Base-by-base conservation (phyloP, 129 eudicot genomes). In the Mikania micrantha region DNA sequence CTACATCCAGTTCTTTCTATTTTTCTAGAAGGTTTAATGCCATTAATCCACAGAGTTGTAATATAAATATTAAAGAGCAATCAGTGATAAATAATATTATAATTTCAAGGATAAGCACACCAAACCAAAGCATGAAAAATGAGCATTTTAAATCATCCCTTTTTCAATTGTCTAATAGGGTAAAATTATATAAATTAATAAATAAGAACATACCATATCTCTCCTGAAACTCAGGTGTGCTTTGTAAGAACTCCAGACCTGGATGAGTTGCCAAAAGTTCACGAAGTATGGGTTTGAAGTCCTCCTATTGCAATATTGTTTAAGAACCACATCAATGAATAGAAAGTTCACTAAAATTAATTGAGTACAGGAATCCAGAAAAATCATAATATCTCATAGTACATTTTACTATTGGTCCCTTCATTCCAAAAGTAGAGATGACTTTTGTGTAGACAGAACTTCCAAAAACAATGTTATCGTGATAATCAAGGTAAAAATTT, bases 231-330 rank as follows among this genome's bases (percentile, higher is more conserved):
- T 70, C 75, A 24, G 66, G 75, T 58, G 75, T 70, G 67, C 67
- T 70, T 59, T 58, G 75, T 58, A 70, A 60, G 58, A 70, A 70
- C 75, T 70, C 75, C 44, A 70, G 67, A 40, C 75, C 75, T 9
- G 75, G 75, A 70, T 70, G 75, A 56, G 75, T 57, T 57, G 75
- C 50, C 75, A 70, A 70, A 75, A 88, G 96, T 60, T 88, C 96
- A 73, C 87, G 84, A 59, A 88, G 89, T 45, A 88, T 80, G 20
- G 75, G 67, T 70, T 70, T 70, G 75, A 70, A 70, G 75, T 70
- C 75, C 78, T 82, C 96, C 96, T 88, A 65, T 72, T n/a, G 39
- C 63, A 76, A 21, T 27, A 25, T 27, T 27, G 34, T 27, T 25
- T 56, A 56, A 56, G 20, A 20, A 25, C 52, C 73, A 52, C 36